Evolutionary conservation across 176 grass and related monocot species (phyloP), one percentile per base, ranked within the genome.

Genomic region (Leersia perrieri): DNA sequence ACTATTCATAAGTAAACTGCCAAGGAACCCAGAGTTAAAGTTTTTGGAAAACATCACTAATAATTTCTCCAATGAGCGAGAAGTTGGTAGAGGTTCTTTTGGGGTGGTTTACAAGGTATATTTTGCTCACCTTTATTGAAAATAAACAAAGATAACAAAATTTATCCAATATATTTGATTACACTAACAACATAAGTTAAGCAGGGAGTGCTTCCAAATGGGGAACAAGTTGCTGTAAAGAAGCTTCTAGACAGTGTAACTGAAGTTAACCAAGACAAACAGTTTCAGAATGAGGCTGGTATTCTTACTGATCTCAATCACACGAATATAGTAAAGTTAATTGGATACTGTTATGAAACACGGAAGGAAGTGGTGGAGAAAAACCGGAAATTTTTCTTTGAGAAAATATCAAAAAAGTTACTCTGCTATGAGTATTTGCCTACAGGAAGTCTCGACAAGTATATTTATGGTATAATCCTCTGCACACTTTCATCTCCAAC

Each of bases 391-490:
- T 11, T 58, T 58, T 2, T 65, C 31, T 53, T 31, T 9, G 2
- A 0, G 28, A 68, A 85, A 16, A 53, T 12, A 9, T 0, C 13
- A 16, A 45, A 80, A 74, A 73, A 41, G 14, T 3, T 80, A 64
- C 68, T 86, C 8, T 86, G 84, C 60, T 86, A 80, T 4, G 68
- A 86, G 27, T 86, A 80, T 40, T 33, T 79, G 9, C 76, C 83
- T 40, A 38, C 7, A 23, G 62, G 72, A 62, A 87, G 63, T 51
- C 71, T 87, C 5, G 49, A 81, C 30, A 75, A 69, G 6, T 81
- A 87, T 25, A 47, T 87, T 76, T 75, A 68, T 1, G 72, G 78
- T 87, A 76, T 32, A 2, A 20, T 30, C 29, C 14, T 39, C 14
- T 41, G 2, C 44, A 14, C 31, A 29, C 33, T 16, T n/a, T 20